Conservation (phyloP, 2,329 filamentous ascomycete species). For the Fusarium sulawesiense region DNA sequence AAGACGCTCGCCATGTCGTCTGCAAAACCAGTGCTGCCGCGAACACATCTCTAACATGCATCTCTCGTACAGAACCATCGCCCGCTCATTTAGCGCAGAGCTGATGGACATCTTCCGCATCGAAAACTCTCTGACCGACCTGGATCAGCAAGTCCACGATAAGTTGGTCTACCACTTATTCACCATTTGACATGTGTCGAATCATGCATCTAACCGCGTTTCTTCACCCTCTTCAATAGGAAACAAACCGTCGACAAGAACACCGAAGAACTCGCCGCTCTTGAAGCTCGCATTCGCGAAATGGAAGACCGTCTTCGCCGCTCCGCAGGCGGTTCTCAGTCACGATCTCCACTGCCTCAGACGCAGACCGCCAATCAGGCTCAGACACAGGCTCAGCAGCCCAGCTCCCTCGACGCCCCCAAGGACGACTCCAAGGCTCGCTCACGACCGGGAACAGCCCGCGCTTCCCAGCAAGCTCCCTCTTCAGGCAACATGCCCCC, state of each 20-base stretch:
- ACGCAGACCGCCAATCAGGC: conserved; percentile 33
- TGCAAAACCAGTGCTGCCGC: conserved; percentile 23
- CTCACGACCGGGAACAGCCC: conserved; percentile 67
- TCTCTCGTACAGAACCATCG: conserved; percentile 74
- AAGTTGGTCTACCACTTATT: conserved; percentile 70
- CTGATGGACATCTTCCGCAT: conserved; percentile 91
- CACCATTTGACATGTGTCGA: conserved; percentile 4
- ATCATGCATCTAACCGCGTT: conserved; percentile 22
- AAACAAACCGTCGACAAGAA: conserved; percentile 82
- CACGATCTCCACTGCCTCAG: conserved; percentile 38
- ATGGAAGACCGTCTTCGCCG: conserved; percentile 81
- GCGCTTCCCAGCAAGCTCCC: conserved; percentile 62
- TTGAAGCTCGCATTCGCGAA: conserved; percentile 85
- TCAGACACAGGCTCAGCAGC: conserved; percentile 31
- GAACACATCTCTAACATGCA: conserved; percentile 24
- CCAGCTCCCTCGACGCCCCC: conserved; percentile 35
- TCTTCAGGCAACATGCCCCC: conserved; percentile 68
- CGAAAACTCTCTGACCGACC: conserved; percentile 78
- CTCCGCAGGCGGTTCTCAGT: conserved; percentile 37
- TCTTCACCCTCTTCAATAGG: conserved; percentile 58
- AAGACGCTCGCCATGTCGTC: conserved; percentile 11
- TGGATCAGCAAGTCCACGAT: conserved; percentile 80
- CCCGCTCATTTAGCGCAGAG: conserved; percentile 85
- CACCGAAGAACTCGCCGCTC: conserved; percentile 82
- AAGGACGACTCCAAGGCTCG: conserved; percentile 53